Base-by-base conservation (phyloP, 2,329 filamentous ascomycete species). In the Pyrenophora teres region DNA sequence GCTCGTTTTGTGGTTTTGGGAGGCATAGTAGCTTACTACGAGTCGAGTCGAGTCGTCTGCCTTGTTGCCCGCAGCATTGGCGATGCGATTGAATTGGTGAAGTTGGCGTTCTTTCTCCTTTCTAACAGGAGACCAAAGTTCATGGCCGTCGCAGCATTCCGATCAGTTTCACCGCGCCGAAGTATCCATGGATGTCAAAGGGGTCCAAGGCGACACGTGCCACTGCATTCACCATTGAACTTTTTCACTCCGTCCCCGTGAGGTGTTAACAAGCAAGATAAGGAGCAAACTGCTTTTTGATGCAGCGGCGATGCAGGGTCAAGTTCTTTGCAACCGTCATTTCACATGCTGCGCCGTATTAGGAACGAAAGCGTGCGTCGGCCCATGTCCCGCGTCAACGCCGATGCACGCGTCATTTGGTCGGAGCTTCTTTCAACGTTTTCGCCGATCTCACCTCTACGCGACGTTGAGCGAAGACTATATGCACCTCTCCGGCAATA, bases 1-100 rank as follows among this genome's bases (percentile, higher is more conserved):
- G 54, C 49, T 41, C 62, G 60, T 39, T 64, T 57, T 39, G 55
- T 57, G 18, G 54, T 27, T 55, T 64, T 64, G 6, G 63, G 60
- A 6, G 63, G 54, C 62, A 65, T 66, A 27, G 32, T 51, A 33
- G 27, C 8, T 32, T 46, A 33, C 30, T 39, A 39, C 12, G 30
- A 33, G 10, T 21, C 13, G n/a, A 35, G 19, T 4, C 3, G 19
- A 16, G 36, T 19, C 35, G 37, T n/a, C 30, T 30, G 27, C 27
- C 27, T 30, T 23, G 40, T 30, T 18, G 6, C 10, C 30, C 21
- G 30, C 39, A 16, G 31, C 43, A 52, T 52, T 54, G 46, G 38
- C 36, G 40, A 43, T 25, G 36, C 23, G n/a, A 15, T 18, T 23
- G 43, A 32, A 36, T 23, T 23, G 43, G 30, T 25, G 21, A 36